A percentile compares a stretch with the other conserved stretches of the same genome.
Conservation (phyloP, 192 early-diverging fungal species). For the Coemansia reversa region DNA sequence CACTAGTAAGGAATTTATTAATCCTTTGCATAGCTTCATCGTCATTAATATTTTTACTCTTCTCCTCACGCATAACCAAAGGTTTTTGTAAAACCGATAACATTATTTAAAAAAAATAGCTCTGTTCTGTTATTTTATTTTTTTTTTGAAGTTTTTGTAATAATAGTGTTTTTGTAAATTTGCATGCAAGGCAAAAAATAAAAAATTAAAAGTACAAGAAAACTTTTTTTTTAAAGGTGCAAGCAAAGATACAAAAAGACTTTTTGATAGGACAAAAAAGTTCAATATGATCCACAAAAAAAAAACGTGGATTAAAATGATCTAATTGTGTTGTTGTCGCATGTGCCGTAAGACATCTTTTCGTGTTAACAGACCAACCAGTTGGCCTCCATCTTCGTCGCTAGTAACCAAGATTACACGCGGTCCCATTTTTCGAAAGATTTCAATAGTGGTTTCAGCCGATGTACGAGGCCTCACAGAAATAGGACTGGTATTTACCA, state of each 20-base stretch:
- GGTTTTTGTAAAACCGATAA: conserved; percentile 26
- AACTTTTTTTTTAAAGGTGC: neutral
- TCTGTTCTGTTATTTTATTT: neutral
- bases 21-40: conserved; percentile 11
- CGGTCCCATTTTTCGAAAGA: conserved; percentile 84
- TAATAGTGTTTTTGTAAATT: too few species aligned
- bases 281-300: too few species aligned
- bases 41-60: conserved; percentile 10
- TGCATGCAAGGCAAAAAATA: neutral
- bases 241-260: neutral
- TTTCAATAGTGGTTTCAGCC: conserved; percentile 73
- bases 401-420: conserved; percentile 68
- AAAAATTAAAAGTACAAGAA: neutral
- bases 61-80: conserved; percentile 32
- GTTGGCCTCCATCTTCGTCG: conserved; percentile 55
- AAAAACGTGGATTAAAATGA: neutral
- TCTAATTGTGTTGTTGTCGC: conserved; percentile 4
- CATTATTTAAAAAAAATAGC: neutral
- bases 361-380: conserved; percentile 71
- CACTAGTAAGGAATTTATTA: conserved; percentile 24
- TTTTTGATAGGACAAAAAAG: too few species aligned
- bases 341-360: conserved; percentile 65
- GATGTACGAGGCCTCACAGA: conserved; percentile 68
- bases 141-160: too few species aligned
- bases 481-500: conserved; percentile 62